A percentile compares a stretch with the other conserved stretches of the same genome.
Conservation (phyloP, 352 stramenopile species). For the Phytopythium delawarense region DNA sequence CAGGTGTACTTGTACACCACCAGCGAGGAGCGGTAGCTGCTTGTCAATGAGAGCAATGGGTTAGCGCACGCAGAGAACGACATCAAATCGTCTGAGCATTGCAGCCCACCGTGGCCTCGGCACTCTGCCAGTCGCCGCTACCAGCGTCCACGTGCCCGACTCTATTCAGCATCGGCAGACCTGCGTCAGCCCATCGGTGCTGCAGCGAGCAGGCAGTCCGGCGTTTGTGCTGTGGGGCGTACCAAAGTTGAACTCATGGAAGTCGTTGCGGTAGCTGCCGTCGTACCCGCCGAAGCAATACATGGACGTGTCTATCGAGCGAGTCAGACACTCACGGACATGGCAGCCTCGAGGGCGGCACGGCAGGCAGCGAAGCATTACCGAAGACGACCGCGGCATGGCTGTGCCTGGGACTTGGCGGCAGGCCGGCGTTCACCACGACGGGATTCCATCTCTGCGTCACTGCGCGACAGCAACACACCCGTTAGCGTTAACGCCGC, state of each 20-base stretch:
- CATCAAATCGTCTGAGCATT: not conserved
- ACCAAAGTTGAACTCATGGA: constrained; percentile 96
- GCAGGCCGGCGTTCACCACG: constrained; percentile 67
- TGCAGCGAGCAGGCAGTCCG: not conserved
- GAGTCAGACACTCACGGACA: not conserved
- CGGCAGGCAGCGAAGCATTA: constrained; percentile 9
- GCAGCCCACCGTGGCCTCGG: constrained; percentile 57
- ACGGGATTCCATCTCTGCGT: constrained; percentile 81
- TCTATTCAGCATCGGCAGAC: constrained; percentile 20
- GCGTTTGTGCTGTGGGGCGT: not conserved
- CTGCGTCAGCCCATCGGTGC: not conserved
- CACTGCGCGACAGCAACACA: constrained; percentile 23
- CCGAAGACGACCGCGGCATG: constrained; percentile 92
- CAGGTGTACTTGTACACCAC: constrained; percentile 92
- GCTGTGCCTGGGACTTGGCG: constrained; percentile 93
- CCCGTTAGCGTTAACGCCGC: constrained; percentile 1
- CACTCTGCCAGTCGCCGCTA: constrained; percentile 68
- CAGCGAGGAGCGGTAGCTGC: constrained; percentile 86
- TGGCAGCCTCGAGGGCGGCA: not conserved
- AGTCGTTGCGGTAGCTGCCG: constrained; percentile 93
- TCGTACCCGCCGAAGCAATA: constrained; percentile 95
- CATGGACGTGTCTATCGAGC: constrained; percentile 63
- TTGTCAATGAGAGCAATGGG: not conserved
- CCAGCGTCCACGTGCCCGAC: constrained; percentile 82
- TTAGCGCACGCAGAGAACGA: constrained; percentile 1